phyloP scores from a whole-genome alignment of 306 rosid genomes.

The Herpetospermum pedunculosum region DNA sequence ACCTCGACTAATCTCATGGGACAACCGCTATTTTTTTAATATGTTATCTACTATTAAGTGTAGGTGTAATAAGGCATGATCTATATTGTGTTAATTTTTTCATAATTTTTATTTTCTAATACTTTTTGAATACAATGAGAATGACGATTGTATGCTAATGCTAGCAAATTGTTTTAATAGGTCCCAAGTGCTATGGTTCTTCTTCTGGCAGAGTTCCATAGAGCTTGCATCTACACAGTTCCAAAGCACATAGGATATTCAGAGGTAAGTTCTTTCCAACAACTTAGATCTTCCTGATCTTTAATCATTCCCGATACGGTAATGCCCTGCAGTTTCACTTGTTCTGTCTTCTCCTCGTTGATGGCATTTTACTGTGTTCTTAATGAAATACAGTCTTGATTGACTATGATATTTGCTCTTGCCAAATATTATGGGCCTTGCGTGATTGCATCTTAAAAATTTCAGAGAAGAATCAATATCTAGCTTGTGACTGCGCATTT shows the following conservation, averaged over 20 bases:
- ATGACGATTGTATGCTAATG: not conserved
- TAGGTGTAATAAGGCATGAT: not conserved
- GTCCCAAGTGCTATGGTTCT: conserved; percentile 64
- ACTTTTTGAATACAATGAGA: not conserved
- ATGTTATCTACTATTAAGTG: not conserved
- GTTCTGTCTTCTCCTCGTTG: not conserved
- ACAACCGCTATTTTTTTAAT: too few species aligned
- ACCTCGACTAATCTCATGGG: too few species aligned
- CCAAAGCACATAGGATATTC: conserved; percentile 67
- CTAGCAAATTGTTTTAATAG: conserved; percentile 26
- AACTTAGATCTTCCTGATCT: not conserved
- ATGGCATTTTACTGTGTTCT: not conserved
- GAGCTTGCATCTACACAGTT: conserved; percentile 71
- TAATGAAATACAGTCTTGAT: not conserved
- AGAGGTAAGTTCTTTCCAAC: conserved; percentile 29
- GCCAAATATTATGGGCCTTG: not conserved
- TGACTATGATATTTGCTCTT: not conserved
- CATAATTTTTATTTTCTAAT: not conserved
- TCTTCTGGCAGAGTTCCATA: conserved; percentile 78
- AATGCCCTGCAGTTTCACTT: not conserved
- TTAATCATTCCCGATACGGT: not conserved
- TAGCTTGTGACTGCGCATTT: not conserved
- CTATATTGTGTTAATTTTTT: not conserved
- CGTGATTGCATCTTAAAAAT: not conserved
- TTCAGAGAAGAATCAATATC: not conserved